Conservation (phyloP, 257 asterid genomes). For the Misopates orontium region DNA sequence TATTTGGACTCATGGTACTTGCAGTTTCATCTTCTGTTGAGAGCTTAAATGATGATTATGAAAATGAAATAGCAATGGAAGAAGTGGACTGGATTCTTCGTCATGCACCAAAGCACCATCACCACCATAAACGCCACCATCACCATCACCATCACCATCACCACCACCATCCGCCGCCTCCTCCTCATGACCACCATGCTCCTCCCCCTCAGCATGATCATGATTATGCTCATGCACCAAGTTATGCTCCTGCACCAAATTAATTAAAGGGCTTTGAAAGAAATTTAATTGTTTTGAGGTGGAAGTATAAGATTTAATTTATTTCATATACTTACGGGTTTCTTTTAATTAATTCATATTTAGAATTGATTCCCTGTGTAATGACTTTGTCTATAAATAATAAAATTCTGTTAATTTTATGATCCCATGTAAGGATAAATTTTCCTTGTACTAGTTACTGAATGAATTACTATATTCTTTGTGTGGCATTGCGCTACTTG, state of each 20-base stretch:
- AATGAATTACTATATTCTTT: too few relatives aligned
- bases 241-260: neutral
- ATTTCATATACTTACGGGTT: neutral
- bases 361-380: neutral
- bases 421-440: too few relatives aligned
- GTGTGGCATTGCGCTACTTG: too few relatives aligned
- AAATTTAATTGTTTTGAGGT: neutral
- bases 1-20: slow-evolving; percentile 4
- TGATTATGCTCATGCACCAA: neutral
- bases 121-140: neutral
- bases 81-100: too few relatives aligned
- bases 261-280: neutral
- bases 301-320: neutral
- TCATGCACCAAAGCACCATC: neutral
- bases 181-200: neutral
- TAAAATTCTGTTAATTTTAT: too few relatives aligned
- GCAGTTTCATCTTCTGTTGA: slow-evolving; percentile 9
- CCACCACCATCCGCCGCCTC: neutral
- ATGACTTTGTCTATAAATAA: too few relatives aligned
- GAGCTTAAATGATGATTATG: neutral
- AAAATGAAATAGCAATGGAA: neutral
- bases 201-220: neutral
- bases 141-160: neutral
- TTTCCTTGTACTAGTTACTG: too few relatives aligned
- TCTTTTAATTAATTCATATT: neutral